These are phyloP conservation scores for Fusarium paranaense DNA, from an alignment of 2,329 filamentous ascomycete genomes.

Conservation along the genomic window DNA sequence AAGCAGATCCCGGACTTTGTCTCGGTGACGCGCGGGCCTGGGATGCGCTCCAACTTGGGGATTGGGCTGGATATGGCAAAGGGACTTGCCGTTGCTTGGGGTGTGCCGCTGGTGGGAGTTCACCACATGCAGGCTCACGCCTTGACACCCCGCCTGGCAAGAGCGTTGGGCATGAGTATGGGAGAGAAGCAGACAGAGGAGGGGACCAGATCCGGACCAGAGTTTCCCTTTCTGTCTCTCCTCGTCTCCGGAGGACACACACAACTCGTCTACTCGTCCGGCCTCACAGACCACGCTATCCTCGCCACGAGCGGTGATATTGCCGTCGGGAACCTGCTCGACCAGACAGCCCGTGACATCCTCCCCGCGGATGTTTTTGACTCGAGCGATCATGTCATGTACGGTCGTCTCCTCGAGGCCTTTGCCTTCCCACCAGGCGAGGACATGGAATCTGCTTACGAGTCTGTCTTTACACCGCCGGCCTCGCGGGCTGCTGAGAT, in stretches of 20 bases:
- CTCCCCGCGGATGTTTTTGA: constrained; percentile 72
- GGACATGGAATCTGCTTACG: constrained; percentile 40
- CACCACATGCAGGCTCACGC: constrained; percentile 99
- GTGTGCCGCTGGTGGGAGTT: constrained; percentile 83
- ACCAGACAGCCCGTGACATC: constrained; percentile 85
- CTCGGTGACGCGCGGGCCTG: constrained; percentile 90
- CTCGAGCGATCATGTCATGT: constrained; percentile 74
- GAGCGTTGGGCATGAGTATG: constrained; percentile 63
- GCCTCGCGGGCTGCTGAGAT: constrained; percentile 69
- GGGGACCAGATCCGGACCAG: constrained; percentile 52
- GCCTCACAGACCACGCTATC: constrained; percentile 76
- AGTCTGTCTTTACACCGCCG: constrained; percentile 68
- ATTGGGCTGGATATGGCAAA: constrained; percentile 88
- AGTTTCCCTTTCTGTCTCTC: constrained; percentile 88
- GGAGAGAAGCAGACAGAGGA: constrained; percentile 10
- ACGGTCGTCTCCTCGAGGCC: constrained; percentile 80
- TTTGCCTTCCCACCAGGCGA: constrained; percentile 74
- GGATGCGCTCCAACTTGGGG: constrained; percentile 83
- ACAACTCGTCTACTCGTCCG: constrained; percentile 80
- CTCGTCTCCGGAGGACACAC: constrained; percentile 95
- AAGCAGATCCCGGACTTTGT: constrained; percentile 79
- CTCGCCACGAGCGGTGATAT: constrained; percentile 81
- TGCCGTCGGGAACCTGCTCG: constrained; percentile 89
- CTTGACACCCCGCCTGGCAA: constrained; percentile 83
- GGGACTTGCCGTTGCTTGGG: constrained; percentile 86